Conservation (phyloP, 306 rosid species). For the Dicorynia guianensis region DNA sequence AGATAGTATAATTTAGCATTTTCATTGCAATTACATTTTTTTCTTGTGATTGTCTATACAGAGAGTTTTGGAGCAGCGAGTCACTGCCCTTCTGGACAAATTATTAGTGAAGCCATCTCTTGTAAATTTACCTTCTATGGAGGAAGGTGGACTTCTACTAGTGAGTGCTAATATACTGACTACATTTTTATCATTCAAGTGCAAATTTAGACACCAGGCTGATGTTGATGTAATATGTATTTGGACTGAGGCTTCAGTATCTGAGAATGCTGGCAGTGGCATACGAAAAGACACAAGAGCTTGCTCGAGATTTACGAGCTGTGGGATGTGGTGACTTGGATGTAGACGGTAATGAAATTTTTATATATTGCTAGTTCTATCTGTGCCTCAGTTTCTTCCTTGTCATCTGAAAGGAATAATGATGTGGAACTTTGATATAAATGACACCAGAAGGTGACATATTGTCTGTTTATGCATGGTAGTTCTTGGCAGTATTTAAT, state of each 20-base stretch:
- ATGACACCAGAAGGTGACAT: conserved; percentile 26
- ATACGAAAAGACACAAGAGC: conserved; percentile 95
- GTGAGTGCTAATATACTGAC: conserved; percentile 60
- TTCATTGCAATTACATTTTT: conserved; percentile 6
- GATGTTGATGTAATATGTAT: conserved; percentile 44
- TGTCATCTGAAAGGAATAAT: conserved; percentile 28
- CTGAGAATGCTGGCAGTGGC: conserved; percentile 99
- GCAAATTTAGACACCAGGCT: conserved; percentile 31
- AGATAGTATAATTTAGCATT: background rate
- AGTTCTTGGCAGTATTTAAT: conserved; percentile 25
- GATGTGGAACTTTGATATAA: conserved; percentile 27
- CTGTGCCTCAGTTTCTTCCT: conserved; percentile 31
- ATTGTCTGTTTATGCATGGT: conserved; percentile 10
- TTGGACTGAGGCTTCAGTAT: conserved; percentile 75
- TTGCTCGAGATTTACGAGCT: conserved; percentile 85
- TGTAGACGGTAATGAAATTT: conserved; percentile 75
- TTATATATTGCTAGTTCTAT: conserved; percentile 13
- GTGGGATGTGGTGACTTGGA: conserved; percentile 99
- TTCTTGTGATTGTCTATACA: conserved; percentile 48
- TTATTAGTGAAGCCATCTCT: conserved; percentile 91
- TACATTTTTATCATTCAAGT: conserved; percentile 29
- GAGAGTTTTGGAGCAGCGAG: conserved; percentile 97
- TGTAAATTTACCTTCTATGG: conserved; percentile 85
- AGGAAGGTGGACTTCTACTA: conserved; percentile 96
- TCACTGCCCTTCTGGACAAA: conserved; percentile 89